These are phyloP conservation scores for Aureobasidium subglaciale DNA, from an alignment of 2,329 filamentous ascomycete species.

Conservation along the genomic window DNA sequence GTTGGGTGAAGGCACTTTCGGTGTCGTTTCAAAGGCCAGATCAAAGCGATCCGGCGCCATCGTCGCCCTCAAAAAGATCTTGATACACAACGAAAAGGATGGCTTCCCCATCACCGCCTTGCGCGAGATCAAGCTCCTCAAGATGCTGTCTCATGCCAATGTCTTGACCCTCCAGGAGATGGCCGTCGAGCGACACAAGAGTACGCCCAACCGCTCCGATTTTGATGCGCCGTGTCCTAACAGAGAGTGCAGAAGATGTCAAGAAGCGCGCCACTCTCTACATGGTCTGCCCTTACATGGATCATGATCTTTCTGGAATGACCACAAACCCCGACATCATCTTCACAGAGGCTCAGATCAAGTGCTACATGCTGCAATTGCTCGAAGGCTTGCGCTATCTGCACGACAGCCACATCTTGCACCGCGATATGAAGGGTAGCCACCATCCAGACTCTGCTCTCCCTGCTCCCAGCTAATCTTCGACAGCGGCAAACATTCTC, in stretches of 20 bases:
- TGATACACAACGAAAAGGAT: constrained; percentile 99
- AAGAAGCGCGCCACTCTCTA: constrained; percentile 74
- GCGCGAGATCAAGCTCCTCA: constrained; percentile 94
- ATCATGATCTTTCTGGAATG: constrained; percentile 94
- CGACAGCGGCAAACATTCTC: constrained; percentile 74
- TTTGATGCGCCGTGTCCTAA: background rate
- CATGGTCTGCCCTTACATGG: constrained; percentile 99
- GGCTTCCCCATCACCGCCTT: constrained; percentile 98
- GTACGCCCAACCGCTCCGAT: constrained; percentile 41
- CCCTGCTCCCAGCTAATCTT: constrained; percentile 15
- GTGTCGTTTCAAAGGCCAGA: constrained; percentile 86
- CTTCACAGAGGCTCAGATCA: constrained; percentile 86
- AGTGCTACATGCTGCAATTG: constrained; percentile 94
- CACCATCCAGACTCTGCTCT: background rate
- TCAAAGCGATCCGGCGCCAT: constrained; percentile 66
- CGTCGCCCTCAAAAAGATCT: constrained; percentile 93
- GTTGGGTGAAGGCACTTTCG: constrained; percentile 92
- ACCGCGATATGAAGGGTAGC: constrained; percentile 82
- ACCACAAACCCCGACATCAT: constrained; percentile 88
- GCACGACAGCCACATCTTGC: constrained; percentile 58
- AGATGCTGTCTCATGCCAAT: constrained; percentile 87
- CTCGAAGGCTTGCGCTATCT: constrained; percentile 85
- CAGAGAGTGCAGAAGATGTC: constrained; percentile 33
- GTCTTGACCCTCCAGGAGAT: constrained; percentile 86
- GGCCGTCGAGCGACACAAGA: constrained; percentile 83